Evolutionary conservation across 2,329 filamentous ascomycete genomes (phyloP).

Genomic region (Xylariaceae sp.): DNA sequence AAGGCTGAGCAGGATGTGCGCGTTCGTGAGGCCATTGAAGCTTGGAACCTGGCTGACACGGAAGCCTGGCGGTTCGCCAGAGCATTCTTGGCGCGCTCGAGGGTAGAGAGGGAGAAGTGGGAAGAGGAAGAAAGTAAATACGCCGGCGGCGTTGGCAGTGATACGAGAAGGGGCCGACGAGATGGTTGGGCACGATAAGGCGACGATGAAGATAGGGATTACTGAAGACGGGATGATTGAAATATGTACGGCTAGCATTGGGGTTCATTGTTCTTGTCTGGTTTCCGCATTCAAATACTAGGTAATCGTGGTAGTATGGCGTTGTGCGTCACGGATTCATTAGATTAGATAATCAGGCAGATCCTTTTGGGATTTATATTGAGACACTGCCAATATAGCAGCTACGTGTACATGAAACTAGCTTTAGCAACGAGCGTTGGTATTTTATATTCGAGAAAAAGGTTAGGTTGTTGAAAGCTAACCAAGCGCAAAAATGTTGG

Average conservation of each 20-base stretch:
- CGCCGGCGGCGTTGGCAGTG: conserved; percentile 61
- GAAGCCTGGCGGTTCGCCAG: conserved; percentile 77
- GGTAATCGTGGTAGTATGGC: conserved; percentile 20
- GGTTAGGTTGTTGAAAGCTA: conserved; percentile 20
- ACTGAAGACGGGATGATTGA: conserved; percentile 2
- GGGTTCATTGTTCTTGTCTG: conserved; percentile 1
- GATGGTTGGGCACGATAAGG: conserved; percentile 39
- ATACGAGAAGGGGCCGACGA: conserved; percentile 42
- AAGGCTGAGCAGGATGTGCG: conserved; percentile 48
- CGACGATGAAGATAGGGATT: conserved; percentile 33
- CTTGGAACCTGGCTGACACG: conserved; percentile 72
- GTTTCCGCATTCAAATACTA: conserved; percentile 1
- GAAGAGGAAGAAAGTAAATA: conserved; percentile 70
- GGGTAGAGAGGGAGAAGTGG: conserved; percentile 68
- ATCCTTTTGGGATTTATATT: conserved; percentile 9
- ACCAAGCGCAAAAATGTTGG: conserved; percentile 20
- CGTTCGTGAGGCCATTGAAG: conserved; percentile 60
- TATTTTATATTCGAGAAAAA: conserved; percentile 1
- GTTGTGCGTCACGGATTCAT: conserved; percentile 19
- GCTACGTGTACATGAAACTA: background rate
- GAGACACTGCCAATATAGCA: conserved; percentile 3
- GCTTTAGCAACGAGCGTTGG: background rate
- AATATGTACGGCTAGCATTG: conserved; percentile 14
- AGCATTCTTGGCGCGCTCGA: conserved; percentile 65
- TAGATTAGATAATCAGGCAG: conserved; percentile 13